Evolutionary conservation across 2,329 filamentous ascomycete genomes (phyloP).

Genomic region (Emergomyces africanus): DNA sequence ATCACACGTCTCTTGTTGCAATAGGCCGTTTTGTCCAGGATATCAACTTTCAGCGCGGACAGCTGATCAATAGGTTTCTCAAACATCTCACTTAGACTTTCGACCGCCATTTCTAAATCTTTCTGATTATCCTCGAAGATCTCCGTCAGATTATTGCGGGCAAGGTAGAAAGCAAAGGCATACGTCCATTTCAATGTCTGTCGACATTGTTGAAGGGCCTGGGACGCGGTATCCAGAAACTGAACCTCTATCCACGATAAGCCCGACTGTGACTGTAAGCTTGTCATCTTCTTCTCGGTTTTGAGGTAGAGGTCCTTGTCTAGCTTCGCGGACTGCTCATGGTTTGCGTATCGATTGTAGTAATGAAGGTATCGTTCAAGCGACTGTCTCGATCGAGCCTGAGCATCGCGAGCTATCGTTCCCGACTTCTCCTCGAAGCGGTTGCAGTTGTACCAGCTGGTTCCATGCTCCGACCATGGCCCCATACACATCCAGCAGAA

Average conservation of each 20-base stretch:
- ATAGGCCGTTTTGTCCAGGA: slow-evolving; percentile 97
- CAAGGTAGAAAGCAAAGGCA: slow-evolving; percentile 95
- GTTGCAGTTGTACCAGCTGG: slow-evolving; percentile 99
- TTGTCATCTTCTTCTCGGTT: slow-evolving; percentile 98
- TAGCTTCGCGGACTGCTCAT: slow-evolving; percentile 91
- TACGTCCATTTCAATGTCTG: slow-evolving; percentile 99
- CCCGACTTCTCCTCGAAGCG: slow-evolving; percentile 94
- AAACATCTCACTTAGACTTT: slow-evolving; percentile 97
- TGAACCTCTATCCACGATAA: slow-evolving; percentile 99
- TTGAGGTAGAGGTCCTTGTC: slow-evolving; percentile 94
- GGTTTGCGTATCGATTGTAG: slow-evolving; percentile 98
- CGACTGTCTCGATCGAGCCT: slow-evolving; percentile 79
- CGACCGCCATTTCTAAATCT: slow-evolving; percentile 92
- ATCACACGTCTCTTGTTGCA: slow-evolving; percentile 89
- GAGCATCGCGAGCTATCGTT: slow-evolving; percentile 75
- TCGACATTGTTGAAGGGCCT: slow-evolving; percentile 89
- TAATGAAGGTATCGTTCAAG: slow-evolving; percentile 96
- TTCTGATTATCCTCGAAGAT: slow-evolving; percentile 99
- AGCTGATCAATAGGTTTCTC: slow-evolving; percentile 90
- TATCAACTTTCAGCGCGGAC: slow-evolving; percentile 80
- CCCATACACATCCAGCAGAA: slow-evolving; percentile 99
- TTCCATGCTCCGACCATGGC: slow-evolving; percentile 94
- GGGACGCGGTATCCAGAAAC: slow-evolving; percentile 84
- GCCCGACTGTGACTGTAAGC: slow-evolving; percentile 81
- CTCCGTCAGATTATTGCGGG: slow-evolving; percentile 84